These are phyloP conservation scores for Domatiomyces catenatus DNA, from an alignment of 2,329 filamentous ascomycete species.

Conservation along the genomic window DNA sequence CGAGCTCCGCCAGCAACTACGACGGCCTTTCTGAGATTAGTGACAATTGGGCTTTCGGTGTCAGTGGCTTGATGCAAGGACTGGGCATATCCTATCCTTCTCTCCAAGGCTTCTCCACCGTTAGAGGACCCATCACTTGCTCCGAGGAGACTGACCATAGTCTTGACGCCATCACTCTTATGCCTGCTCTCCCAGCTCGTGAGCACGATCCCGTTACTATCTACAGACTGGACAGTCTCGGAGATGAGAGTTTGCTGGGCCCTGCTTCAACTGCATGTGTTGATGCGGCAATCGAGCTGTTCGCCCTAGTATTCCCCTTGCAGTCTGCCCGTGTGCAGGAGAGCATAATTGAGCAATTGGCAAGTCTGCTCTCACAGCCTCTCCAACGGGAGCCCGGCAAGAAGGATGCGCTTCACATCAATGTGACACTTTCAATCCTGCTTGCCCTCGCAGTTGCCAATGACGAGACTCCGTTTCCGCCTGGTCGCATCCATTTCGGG, in stretches of 20 bases:
- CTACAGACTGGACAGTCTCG: constrained; percentile 4
- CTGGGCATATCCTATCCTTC: constrained; percentile 57
- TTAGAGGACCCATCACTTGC: constrained; percentile 24
- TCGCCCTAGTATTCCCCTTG: constrained; percentile 77
- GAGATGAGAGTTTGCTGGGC: constrained; percentile 6
- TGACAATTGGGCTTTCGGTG: constrained; percentile 88
- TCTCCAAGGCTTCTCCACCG: constrained; percentile 43
- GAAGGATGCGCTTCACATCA: constrained; percentile 80
- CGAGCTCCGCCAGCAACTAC: constrained; percentile 74
- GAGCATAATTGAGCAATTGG: constrained; percentile 85
- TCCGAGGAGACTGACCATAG: constrained; percentile 27
- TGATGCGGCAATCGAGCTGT: constrained; percentile 83
- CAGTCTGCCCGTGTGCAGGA: constrained; percentile 88
- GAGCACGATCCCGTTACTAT: constrained; percentile 48
- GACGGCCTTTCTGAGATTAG: constrained; percentile 90
- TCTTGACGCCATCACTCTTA: not conserved
- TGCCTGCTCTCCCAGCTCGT: constrained; percentile 18
- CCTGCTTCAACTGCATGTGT: constrained; percentile 86
- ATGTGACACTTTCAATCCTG: constrained; percentile 68
- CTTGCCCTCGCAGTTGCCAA: constrained; percentile 69
- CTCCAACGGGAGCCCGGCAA: constrained; percentile 75
- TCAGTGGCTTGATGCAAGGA: constrained; percentile 68
- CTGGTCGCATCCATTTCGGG: constrained; percentile 57
- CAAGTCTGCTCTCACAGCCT: constrained; percentile 58
- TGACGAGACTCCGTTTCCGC: constrained; percentile 57